phyloP scores from a whole-genome alignment of 2,329 filamentous ascomycete species.

The Fusarium marasasianum region DNA sequence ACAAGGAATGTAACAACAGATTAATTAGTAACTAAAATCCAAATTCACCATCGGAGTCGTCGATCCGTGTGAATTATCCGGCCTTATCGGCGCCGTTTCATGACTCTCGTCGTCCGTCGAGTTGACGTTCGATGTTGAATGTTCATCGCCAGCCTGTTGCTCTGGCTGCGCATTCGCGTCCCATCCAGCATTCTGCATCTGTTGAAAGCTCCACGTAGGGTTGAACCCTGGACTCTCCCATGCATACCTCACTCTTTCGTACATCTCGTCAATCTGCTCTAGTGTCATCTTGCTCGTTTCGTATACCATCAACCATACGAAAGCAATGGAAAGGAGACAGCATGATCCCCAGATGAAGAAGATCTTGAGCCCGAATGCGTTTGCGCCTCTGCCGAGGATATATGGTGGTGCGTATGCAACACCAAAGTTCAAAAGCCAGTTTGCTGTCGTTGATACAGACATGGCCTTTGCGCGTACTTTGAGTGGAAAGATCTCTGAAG shows the following conservation, averaged over 20 bases:
- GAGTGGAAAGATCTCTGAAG: slow-evolving; percentile 74
- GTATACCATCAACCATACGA: slow-evolving; percentile 79
- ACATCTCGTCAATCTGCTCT: slow-evolving; percentile 83
- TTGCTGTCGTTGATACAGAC: slow-evolving; percentile 78
- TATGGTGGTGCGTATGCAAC: slow-evolving; percentile 88
- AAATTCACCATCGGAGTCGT: slow-evolving; percentile 68
- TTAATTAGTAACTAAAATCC: slow-evolving; percentile 68
- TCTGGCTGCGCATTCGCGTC: slow-evolving; percentile 61
- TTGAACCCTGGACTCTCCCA: slow-evolving; percentile 76
- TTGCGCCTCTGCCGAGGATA: slow-evolving; percentile 72
- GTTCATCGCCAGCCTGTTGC: slow-evolving; percentile 34
- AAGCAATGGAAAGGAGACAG: slow-evolving; percentile 75
- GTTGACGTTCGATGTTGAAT: slow-evolving; percentile 28
- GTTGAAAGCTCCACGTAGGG: slow-evolving; percentile 75
- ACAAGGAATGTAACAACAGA: neutral
- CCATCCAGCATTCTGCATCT: slow-evolving; percentile 69
- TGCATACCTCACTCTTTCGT: slow-evolving; percentile 73
- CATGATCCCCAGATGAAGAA: slow-evolving; percentile 86
- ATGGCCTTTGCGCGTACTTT: slow-evolving; percentile 79
- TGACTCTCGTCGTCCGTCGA: slow-evolving; percentile 7
- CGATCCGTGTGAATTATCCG: slow-evolving; percentile 57
- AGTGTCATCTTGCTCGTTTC: slow-evolving; percentile 80
- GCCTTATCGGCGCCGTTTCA: neutral
- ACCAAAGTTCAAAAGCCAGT: slow-evolving; percentile 82
- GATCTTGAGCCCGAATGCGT: slow-evolving; percentile 75